Conservation (phyloP, 441 rosid species). For the Dalechampia spathulata region DNA sequence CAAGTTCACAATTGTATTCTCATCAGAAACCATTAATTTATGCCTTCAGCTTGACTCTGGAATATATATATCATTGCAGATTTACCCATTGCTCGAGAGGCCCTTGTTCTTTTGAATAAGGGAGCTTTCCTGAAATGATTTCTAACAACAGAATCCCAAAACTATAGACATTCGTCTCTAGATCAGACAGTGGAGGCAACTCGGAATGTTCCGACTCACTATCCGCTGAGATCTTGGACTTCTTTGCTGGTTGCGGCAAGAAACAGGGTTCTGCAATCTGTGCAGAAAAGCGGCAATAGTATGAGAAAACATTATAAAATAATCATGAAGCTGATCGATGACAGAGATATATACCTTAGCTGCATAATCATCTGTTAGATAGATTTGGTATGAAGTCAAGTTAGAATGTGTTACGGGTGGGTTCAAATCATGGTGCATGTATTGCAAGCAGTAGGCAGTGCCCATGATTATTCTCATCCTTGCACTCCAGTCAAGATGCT, state of each 20-base stretch:
- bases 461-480: slow-evolving; percentile 83
- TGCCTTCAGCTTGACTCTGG: not conserved
- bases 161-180: slow-evolving; percentile 58
- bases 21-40: not conserved
- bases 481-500: slow-evolving; percentile 73
- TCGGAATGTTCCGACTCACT: slow-evolving; percentile 37
- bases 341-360: slow-evolving; percentile 46
- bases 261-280: slow-evolving; percentile 58
- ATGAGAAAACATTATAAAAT: not conserved
- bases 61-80: not conserved
- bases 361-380: slow-evolving; percentile 75
- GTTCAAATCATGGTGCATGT: slow-evolving; percentile 73
- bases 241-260: slow-evolving; percentile 21
- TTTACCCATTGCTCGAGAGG: slow-evolving; percentile 74
- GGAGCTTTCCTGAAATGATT: slow-evolving; percentile 71
- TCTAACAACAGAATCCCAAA: slow-evolving; percentile 74
- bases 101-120: slow-evolving; percentile 59
- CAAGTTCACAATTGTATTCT: slow-evolving; percentile 1
- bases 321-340: slow-evolving; percentile 1
- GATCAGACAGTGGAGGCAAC: slow-evolving; percentile 45
- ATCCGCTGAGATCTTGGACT: slow-evolving; percentile 31
- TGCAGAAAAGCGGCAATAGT: not conserved
- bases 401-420: slow-evolving; percentile 51
- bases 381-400: slow-evolving; percentile 36
- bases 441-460: slow-evolving; percentile 63